Evolutionary conservation across 2,329 filamentous ascomycete species (phyloP).

Genomic region (Bimuria novae-zelandiae): DNA sequence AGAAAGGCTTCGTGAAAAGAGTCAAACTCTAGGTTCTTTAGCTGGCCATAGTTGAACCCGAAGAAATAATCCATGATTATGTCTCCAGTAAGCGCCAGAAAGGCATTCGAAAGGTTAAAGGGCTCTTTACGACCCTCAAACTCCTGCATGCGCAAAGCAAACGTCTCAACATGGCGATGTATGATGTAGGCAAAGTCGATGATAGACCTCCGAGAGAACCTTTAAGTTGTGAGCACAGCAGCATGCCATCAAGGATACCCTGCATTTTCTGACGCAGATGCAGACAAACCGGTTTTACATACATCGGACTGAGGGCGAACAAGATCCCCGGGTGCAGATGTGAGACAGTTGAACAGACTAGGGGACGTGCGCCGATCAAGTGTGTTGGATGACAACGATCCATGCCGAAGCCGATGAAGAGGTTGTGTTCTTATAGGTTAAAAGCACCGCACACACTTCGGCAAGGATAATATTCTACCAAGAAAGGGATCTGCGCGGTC

Average conservation of each 20-base stretch:
- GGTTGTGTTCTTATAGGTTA: not conserved
- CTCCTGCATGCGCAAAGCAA: conserved; percentile 34
- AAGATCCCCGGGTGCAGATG: conserved; percentile 38
- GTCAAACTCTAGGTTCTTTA: conserved; percentile 40
- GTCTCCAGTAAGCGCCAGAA: conserved; percentile 51
- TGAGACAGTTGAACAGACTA: conserved; percentile 35
- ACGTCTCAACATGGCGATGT: conserved; percentile 39
- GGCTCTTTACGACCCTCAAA: conserved; percentile 37
- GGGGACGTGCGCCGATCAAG: conserved; percentile 34
- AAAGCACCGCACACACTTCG: not conserved
- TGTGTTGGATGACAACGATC: no score
- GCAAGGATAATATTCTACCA: not conserved
- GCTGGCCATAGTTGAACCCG: conserved; percentile 40
- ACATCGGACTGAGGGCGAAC: conserved; percentile 40
- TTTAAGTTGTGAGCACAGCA: conserved; percentile 17
- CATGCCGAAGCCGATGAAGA: no score
- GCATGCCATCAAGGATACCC: not conserved
- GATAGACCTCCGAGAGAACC: conserved; percentile 44
- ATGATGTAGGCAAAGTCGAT: conserved; percentile 44
- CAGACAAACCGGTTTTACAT: conserved; percentile 14
- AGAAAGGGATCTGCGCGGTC: no score
- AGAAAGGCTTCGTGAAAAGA: conserved; percentile 43
- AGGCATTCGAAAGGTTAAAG: conserved; percentile 38
- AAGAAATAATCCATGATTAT: conserved; percentile 53
- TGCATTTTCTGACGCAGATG: not conserved